Base-by-base conservation (phyloP, 495 filamentous ascomycete species). In the Sporormia fimetaria region DNA sequence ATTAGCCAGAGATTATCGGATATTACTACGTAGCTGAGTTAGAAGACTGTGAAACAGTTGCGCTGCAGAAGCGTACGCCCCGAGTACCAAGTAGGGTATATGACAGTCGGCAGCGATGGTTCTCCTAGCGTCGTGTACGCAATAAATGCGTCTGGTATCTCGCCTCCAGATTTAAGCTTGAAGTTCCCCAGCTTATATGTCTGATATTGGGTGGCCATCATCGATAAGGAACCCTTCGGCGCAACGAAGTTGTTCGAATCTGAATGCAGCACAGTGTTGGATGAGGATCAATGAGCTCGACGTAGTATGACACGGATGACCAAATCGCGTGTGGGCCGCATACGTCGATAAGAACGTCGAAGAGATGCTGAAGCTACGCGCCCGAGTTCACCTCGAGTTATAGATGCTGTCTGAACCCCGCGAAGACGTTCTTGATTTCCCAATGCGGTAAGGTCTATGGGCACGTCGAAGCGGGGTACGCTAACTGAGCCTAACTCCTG, bases 51-150 rank as follows among this genome's bases (percentile, higher is more conserved):
- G 10, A 17, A 4, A 23, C 14, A 28, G 18, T 6, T 18, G 22
- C 32, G 33, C 3, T 8, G 15, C 18, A 12, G 15, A 35, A 42
- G 36, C 44, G 5, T 63, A 75, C 69, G 42, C 41, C 76, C 77
- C 9, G 74, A 78, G 45, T 74, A 84, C 78, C 78, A 83, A 2
- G 71, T 71, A 9, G 80, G 80, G 54, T 83, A 82, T 24, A 84
- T 66, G 37, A 84, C 74, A 2, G 75, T 74, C 14, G 78, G 77
- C n/a, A 61, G 65, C 4, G 59, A 67, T 1, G 71, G 59, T 35
- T 77, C 66, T 4, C 80, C 80, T 49, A 81, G 76, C 7, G 79
- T 79, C 57, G 78, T 81, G 61, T 78, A 84, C 18, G 80, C 78
- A 43, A 84, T 67, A 27, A 70, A 59, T 10, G 78, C 73, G 56